Evolutionary conservation across 192 early-diverging fungal species (phyloP), one percentile per base, ranked within the genome.

Genomic region (Rhizoclosmatium sp.): DNA sequence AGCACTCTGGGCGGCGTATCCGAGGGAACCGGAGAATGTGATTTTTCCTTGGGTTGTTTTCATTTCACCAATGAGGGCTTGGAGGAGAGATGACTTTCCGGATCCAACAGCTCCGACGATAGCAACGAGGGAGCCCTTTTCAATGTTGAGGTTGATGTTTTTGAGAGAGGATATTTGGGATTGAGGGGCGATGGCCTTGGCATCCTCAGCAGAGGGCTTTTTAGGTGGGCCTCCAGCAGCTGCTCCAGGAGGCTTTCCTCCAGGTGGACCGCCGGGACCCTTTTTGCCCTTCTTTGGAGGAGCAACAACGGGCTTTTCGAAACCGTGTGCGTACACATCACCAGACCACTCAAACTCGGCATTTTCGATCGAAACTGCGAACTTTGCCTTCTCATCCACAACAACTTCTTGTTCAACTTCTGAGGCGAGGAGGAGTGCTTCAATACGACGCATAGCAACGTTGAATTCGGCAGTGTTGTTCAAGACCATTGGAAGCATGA

Each of bases 71-170:
- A 96, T 88, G 69, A 98, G 84, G 12, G 94, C 91, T 69, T 91
- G 88, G 1, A 98, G 82, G n/a, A 98, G 83, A 2, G 94, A 92
- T 0, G 93, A 93, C 76, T 98, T 98, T 47, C 95, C 95, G 2
- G 88, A 85, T 2, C 94, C 97, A 5, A 95, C 95, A 2, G 90
- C 84, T 14, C 97, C 97, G 12, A 95, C 92, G 31, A 98, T 81
- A 0, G 93, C 94, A 0, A 94, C 91, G 19, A 98, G 87, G 23
- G 88, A 66, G 59, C 92, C 85, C 48, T 80, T 73, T 77, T 80
- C 59, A 80, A 90, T 70, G 51, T 70, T 76, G 31, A 92, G 41
- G 74, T 85, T 83, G 60, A 93, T 80, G 74, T 89, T 74, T 39
- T 74, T 75, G 12, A 87, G 80, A 1, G 59, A 59, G n/a, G 77